A percentile compares a stretch with the other conserved stretches of the same genome.
These are phyloP conservation scores for Daldinia loculata DNA, from an alignment of 495 filamentous ascomycete species.

Conservation along the genomic window DNA sequence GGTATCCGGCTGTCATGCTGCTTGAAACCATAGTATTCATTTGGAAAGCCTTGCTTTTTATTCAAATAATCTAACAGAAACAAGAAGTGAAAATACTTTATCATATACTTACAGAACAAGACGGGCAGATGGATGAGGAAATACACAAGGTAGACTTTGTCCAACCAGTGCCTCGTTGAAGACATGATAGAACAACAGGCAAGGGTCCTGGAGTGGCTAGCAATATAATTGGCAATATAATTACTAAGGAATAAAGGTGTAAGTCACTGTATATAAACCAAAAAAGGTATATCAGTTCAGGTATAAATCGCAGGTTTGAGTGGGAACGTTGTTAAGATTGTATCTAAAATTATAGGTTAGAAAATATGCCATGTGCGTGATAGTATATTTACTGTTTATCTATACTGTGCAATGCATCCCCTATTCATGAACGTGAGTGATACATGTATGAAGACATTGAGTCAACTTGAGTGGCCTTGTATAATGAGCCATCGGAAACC, in stretches of 20 bases:
- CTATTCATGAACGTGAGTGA: too few relatives aligned
- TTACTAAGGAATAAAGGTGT: not conserved
- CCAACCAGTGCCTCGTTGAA: slow-evolving; percentile 47
- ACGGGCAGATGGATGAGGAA: slow-evolving; percentile 74
- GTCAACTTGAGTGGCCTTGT: too few relatives aligned
- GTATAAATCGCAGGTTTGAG: not conserved
- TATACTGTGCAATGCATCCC: not conserved
- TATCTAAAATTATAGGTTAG: not conserved
- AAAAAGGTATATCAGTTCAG: not conserved
- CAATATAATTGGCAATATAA: too few relatives aligned
- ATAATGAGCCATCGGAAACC: too few relatives aligned
- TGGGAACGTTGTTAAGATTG: not conserved
- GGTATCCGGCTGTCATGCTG: not conserved
- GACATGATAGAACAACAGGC: slow-evolving; percentile 35
- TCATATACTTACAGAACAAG: slow-evolving; percentile 66
- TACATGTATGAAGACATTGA: too few relatives aligned
- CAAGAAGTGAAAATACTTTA: too few relatives aligned
- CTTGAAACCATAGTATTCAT: too few relatives aligned
- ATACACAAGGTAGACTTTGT: slow-evolving; percentile 72
- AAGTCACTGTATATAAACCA: not conserved
- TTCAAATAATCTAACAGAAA: too few relatives aligned
- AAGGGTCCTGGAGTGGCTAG: not conserved
- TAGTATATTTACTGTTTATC: not conserved
- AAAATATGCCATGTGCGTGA: not conserved
- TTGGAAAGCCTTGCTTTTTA: too few relatives aligned